These are phyloP conservation scores for Chondrostereum purpureum DNA, from an alignment of 1,284 basidiomycete genomes.

Conservation along the genomic window DNA sequence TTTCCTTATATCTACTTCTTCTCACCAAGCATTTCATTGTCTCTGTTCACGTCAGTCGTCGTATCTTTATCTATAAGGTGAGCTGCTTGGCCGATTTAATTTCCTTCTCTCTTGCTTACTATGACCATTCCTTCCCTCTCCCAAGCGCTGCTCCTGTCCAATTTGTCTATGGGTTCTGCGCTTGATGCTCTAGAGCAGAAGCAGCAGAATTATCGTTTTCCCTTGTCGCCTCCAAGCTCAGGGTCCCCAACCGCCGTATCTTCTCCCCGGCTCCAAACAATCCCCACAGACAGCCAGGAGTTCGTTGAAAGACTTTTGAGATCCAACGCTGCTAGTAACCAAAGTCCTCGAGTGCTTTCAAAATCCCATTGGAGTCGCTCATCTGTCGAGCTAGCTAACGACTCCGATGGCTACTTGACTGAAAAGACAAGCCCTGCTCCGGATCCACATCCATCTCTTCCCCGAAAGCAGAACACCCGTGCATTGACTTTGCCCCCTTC, in stretches of 20 bases:
- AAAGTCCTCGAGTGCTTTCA: conserved; percentile 20
- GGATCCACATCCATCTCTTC: conserved; percentile 18
- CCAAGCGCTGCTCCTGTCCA: not conserved
- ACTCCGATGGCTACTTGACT: conserved; percentile 33
- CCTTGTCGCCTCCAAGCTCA: conserved; percentile 38
- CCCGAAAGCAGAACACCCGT: conserved; percentile 24
- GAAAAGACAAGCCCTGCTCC: conserved; percentile 23
- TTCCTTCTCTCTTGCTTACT: not conserved
- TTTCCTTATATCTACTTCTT: no score
- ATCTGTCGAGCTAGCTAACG: conserved; percentile 20
- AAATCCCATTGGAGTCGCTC: conserved; percentile 18
- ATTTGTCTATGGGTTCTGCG: not conserved
- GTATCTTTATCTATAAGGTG: not conserved
- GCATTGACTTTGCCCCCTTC: conserved; percentile 35
- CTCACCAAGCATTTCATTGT: no score
- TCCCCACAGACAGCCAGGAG: conserved; percentile 20
- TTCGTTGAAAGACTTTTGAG: conserved; percentile 22
- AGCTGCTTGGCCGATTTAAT: not conserved
- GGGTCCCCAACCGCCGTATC: conserved; percentile 30
- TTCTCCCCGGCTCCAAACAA: conserved; percentile 29
- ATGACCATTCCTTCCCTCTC: not conserved
- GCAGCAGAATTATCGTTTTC: conserved; percentile 23
- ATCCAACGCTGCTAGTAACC: conserved; percentile 19
- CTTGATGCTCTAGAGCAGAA: not conserved
- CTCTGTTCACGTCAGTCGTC: not conserved